Evolutionary conservation across 352 stramenopile species (phyloP), one percentile per base, ranked within the genome.

Genomic region (Vaucheria bursata): DNA sequence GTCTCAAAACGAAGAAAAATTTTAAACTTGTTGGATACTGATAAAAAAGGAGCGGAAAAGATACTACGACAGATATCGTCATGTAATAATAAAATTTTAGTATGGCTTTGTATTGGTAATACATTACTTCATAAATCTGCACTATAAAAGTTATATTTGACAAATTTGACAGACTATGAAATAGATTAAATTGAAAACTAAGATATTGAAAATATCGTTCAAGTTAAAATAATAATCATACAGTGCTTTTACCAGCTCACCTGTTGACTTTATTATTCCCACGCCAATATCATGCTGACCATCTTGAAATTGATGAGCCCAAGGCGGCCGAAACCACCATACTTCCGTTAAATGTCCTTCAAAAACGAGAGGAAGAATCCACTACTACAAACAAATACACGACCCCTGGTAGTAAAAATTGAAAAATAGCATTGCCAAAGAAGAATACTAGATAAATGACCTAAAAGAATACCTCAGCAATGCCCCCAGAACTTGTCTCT

Each of bases 321-420:
- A 95, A 1, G 84, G 84, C 25, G 89, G 85, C 73, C 93, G 92
- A 70, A 94, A 79, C 90, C 90, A 95, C 74, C 87, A 88, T 76
- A 95, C 79, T 50, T 87, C 84, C 36, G 78, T 86, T 52, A 93
- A 88, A 67, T 95, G 90, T 0, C 89, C 89, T 52, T 89, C 88
- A 53, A 88, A 90, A 29, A 37, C 64, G 5, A 69, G 59, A 38
- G 59, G 59, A 4, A 69, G 29, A 29, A 69, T 69, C 59, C 59
- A 69, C 59, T 64, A 32, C 39, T 50, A 50, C 12, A 12, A 50
- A 12, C 39, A 12, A 50, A 50, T 50, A 50, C 12, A 50, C 5
- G 39, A 12, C 5, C 5, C 5, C 39, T 50, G 39, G 5, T 50
- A 5, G 12, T 12, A 50, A 12, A 12, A 50, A 12, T 12, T 50